Base-by-base conservation (phyloP, 179 eudicot genomes). In the Vitellaria paradoxa region DNA sequence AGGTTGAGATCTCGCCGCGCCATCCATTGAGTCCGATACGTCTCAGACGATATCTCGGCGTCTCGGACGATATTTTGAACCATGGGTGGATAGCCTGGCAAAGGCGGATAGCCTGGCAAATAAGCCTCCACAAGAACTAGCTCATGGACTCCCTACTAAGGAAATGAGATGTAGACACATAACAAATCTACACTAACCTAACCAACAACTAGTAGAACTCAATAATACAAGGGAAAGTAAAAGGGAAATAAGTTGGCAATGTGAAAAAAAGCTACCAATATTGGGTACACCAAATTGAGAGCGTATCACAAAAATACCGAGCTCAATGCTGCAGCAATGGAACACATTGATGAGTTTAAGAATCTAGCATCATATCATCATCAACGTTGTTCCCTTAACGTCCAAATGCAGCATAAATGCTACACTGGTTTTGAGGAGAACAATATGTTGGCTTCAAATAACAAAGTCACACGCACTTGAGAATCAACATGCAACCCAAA, bases 331-430 rank as follows among this genome's bases (percentile, higher is more conserved):
- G 68, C 40, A 0, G 17, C 52, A 74, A 18, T 40, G 46, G 8
- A 63, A 40, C 59, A 74, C 1, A 6, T 62, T 24, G 23, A 24
- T 15, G 24, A 62, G 23, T 62, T 63, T 9, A 14, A 14, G 14
- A 60, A 8, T 15, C 9, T 14, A 14, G 67, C 11, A 13, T 8
- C 13, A 74, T 30, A 30, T 0, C 2, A 12, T 7, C 47, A 75
- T 20, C 61, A 64, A 65, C 50, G 72, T 75, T 52, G 40, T 75
- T 75, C 71, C 78, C 64, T 75, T 65, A 52, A 65, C 64, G 15
- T 75, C 63, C 78, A 65, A 50, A 52, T 65, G 78, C 78, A 75
- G 60, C 71, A 65, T 14, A 52, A 50, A 65, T n/a, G 63, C 72
- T 12, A 18, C 72, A 65, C 3, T 65, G 78, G 70, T 75, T 0